Conservation (phyloP, 2,329 filamentous ascomycete species). For the Elsinoe arachidis region DNA sequence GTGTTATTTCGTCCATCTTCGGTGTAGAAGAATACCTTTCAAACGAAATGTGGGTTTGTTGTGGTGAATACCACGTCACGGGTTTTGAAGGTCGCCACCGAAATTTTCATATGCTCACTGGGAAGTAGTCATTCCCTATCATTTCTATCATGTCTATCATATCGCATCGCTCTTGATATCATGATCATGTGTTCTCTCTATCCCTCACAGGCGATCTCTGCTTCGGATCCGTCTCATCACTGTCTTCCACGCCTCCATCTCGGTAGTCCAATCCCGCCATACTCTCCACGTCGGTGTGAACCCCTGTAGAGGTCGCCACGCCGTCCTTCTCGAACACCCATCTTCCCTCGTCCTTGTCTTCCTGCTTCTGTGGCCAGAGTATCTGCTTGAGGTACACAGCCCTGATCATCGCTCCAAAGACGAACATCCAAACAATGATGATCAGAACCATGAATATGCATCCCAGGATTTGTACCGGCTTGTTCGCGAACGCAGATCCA, state of each 20-base stretch:
- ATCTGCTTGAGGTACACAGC: slow-evolving; percentile 59
- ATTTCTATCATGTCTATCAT: no score
- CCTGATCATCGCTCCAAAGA: slow-evolving; percentile 61
- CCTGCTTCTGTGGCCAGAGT: slow-evolving; percentile 67
- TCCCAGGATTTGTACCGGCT: slow-evolving; percentile 56
- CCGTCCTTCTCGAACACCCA: slow-evolving; percentile 30
- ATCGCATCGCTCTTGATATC: background rate
- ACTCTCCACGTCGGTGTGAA: slow-evolving; percentile 2
- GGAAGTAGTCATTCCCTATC: no score
- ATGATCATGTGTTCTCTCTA: background rate
- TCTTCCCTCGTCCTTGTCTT: slow-evolving; percentile 54
- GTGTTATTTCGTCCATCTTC: slow-evolving; percentile 15
- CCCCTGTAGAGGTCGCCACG: background rate
- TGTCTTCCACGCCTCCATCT: background rate
- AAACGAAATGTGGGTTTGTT: no score
- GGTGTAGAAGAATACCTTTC: no score
- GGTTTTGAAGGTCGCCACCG: no score
- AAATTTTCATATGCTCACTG: no score
- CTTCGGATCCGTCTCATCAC: background rate
- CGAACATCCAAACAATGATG: slow-evolving; percentile 58
- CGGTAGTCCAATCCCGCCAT: background rate
- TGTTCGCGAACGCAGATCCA: slow-evolving; percentile 41
- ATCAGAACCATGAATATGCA: slow-evolving; percentile 59
- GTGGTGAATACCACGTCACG: no score
- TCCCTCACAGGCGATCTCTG: no score